Conservation (phyloP, 2,329 filamentous ascomycete genomes). For the Colletotrichum melonis region DNA sequence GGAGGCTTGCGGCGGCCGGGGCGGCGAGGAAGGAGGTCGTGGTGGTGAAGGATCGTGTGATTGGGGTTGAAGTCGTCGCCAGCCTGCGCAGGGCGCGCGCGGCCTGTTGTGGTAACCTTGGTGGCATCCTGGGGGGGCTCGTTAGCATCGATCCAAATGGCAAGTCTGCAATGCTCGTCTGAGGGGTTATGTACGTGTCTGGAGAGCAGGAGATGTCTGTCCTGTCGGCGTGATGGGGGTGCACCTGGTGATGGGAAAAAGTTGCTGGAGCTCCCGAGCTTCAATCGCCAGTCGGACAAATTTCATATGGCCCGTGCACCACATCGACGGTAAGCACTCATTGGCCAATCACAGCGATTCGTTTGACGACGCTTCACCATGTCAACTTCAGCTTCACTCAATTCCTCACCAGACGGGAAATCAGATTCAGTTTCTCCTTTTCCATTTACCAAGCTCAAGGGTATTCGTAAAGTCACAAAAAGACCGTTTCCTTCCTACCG, state of each 20-base stretch:
- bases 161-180: neutral
- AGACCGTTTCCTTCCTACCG: too few species aligned
- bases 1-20: constrained; percentile 44
- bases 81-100: constrained; percentile 35
- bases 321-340: neutral
- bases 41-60: constrained; percentile 29
- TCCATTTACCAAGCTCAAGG: neutral
- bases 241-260: constrained; percentile 28
- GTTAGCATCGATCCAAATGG: neutral
- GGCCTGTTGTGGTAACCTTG: constrained; percentile 34
- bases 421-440: neutral
- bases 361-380: neutral
- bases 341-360: constrained; percentile 30
- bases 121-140: constrained; percentile 23
- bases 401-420: neutral
- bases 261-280: constrained; percentile 32
- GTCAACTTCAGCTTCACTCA: neutral
- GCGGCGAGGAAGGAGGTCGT: constrained; percentile 35
- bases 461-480: neutral
- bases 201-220: constrained; percentile 15
- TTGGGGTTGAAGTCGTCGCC: constrained; percentile 22
- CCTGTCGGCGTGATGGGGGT: constrained; percentile 13
- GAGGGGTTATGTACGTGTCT: constrained; percentile 16
- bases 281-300: constrained; percentile 28
- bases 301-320: constrained; percentile 33